phyloP scores from a whole-genome alignment of 2,329 filamentous ascomycete species.

The Drechmeria coniospora region DNA sequence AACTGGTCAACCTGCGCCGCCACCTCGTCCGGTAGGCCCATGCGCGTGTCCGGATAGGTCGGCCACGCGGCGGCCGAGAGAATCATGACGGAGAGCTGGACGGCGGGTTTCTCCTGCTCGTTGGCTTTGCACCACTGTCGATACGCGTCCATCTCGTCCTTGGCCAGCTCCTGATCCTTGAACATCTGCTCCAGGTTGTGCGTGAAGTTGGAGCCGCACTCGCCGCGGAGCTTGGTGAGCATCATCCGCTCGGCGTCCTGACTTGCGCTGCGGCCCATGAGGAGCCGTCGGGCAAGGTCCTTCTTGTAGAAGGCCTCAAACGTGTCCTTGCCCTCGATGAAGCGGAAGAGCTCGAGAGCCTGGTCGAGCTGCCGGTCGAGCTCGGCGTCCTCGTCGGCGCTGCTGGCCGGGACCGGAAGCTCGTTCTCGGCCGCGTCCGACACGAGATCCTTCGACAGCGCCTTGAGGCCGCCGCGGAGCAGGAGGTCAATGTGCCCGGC shows the following conservation, averaged over 20 bases:
- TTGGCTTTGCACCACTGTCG: constrained; percentile 49
- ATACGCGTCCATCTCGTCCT: constrained; percentile 86
- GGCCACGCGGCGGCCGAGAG: constrained; percentile 91
- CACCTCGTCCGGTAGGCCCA: constrained; percentile 64
- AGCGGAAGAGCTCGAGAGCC: constrained; percentile 85
- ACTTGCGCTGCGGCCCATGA: constrained; percentile 86
- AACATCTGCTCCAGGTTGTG: constrained; percentile 99
- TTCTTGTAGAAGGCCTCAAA: constrained; percentile 99
- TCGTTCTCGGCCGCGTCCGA: constrained; percentile 42
- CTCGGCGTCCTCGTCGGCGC: constrained; percentile 79
- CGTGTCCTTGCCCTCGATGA: constrained; percentile 91
- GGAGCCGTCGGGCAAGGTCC: constrained; percentile 72
- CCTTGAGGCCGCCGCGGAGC: constrained; percentile 74
- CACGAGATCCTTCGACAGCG: constrained; percentile 54
- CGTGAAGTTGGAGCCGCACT: constrained; percentile 88
- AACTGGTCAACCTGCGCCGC: constrained; percentile 66
- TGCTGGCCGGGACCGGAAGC: constrained; percentile 47
- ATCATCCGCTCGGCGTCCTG: constrained; percentile 93
- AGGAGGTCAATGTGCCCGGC: constrained; percentile 91
- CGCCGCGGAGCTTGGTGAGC: constrained; percentile 77
- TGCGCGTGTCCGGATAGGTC: constrained; percentile 58
- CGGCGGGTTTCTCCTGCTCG: constrained; percentile 26
- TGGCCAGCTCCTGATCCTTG: constrained; percentile 86
- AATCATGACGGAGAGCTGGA: constrained; percentile 68
- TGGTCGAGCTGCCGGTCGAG: constrained; percentile 86